These are phyloP conservation scores for Skeletonema tropicum DNA, from an alignment of 108 stramenopile species.

Conservation along the genomic window DNA sequence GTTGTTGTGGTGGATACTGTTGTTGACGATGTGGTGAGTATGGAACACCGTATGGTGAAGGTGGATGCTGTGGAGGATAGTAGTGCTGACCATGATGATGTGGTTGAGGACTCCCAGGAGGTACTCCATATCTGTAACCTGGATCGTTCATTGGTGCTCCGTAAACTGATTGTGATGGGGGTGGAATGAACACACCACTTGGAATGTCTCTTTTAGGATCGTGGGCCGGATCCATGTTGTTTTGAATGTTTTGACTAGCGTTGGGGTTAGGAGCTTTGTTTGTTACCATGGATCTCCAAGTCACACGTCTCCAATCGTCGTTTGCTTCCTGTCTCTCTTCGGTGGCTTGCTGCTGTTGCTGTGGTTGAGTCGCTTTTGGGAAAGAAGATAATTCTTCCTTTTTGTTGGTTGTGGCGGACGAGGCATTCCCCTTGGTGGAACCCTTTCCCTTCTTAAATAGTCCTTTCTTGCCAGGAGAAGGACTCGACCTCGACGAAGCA, in stretches of 20 bases:
- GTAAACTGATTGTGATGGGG: neutral
- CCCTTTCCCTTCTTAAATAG: neutral
- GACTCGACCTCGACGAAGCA: neutral
- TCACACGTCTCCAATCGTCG: neutral
- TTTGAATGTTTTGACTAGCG: too few relatives aligned
- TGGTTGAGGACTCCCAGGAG: neutral
- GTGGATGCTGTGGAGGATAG: neutral
- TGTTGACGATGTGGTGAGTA: too few relatives aligned
- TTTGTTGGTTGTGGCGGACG: too few relatives aligned
- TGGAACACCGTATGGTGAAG: neutral
- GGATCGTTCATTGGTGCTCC: neutral
- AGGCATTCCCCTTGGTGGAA: too few relatives aligned
- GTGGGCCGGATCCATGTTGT: too few relatives aligned
- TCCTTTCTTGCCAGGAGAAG: neutral
- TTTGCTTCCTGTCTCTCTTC: neutral
- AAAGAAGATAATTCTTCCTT: too few relatives aligned
- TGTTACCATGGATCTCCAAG: neutral
- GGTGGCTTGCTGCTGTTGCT: neutral
- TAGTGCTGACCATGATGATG: neutral
- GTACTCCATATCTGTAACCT: neutral
- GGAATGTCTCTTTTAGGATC: neutral
- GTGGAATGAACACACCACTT: neutral
- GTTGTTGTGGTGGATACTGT: too few relatives aligned
- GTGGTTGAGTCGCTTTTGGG: too few relatives aligned
- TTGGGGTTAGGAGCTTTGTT: neutral